phyloP scores from a whole-genome alignment of 1,284 basidiomycete genomes.

The Ceratobasidium sp. region DNA sequence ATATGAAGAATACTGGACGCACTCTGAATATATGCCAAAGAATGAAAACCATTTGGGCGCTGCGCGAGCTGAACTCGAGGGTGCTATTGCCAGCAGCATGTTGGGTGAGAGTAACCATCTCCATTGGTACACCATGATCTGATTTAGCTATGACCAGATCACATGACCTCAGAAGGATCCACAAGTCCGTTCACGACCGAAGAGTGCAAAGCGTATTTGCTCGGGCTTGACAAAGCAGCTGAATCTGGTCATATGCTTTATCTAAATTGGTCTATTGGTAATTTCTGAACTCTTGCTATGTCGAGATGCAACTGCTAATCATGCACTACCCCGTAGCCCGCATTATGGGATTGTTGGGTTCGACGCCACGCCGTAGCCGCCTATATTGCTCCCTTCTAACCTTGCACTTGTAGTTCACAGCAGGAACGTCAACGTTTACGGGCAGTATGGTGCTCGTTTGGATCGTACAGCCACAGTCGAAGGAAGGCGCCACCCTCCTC shows the following conservation, averaged over 20 bases:
- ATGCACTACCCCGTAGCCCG: conserved; percentile 6
- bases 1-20: conserved; percentile 40
- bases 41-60: conserved; percentile 22
- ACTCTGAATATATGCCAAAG: conserved; percentile 40
- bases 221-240: conserved; percentile 30
- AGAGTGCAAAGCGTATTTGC: conserved; percentile 34
- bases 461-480: conserved; percentile 37
- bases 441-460: conserved; percentile 35
- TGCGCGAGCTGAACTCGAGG: conserved; percentile 30
- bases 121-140: not conserved
- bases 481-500: conserved; percentile 23
- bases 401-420: conserved; percentile 35
- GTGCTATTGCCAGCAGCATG: conserved; percentile 24
- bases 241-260: conserved; percentile 28
- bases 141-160: conserved; percentile 8
- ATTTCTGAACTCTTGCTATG: not conserved
- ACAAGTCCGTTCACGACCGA: conserved; percentile 35
- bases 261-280: conserved; percentile 29
- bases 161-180: conserved; percentile 40
- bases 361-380: not conserved
- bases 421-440: conserved; percentile 39
- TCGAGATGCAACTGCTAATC: not conserved
- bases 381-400: not conserved
- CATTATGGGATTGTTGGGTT: conserved; percentile 31
- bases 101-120: conserved; percentile 13